Base-by-base conservation (phyloP, 2,329 filamentous ascomycete genomes). In the Penicillium psychrosexuale region DNA sequence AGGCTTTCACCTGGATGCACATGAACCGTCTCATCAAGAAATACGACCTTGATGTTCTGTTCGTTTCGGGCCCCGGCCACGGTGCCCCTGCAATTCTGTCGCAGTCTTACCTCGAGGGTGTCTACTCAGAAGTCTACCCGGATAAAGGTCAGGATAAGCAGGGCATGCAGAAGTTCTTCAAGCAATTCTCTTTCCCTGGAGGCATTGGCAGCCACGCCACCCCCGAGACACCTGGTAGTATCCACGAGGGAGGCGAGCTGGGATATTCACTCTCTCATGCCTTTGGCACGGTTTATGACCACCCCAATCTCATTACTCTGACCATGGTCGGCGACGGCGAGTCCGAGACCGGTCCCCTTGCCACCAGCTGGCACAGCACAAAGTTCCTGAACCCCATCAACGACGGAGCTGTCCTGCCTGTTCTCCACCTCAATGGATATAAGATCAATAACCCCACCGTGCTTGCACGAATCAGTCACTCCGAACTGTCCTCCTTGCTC, bases 21-120 rank as follows among this genome's bases (percentile, higher is more conserved):
- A 88, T 90, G 80, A 91, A 91, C 73, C 85, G 88, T 33, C 76
- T 91, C 56, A 90, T 91, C 78, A 90, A 88, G 72, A 91, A 91
- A 73, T 88, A 90, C 66, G 83, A 89, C 60, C 75, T 91, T 47
- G 81, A 92, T 66, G 80, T 83, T 30, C 80, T 90, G 62, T 91
- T 89, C 69, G 78, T 92, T 55, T 90, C 87, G 2, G 89, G 89
- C 6, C 89, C 89, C 0, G 89, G 89, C 38, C 89, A 92, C 63
- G 89, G 89, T 53, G 89, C 89, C 1, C 89, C 89, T 0, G 89
- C 86, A 7, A 82, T 91, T 11, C 80, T 92, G 36, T 88, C 88
- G 0, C 88, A 91, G 71, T 84, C 86, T 13, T 92, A 90, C 65
- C 81, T 92, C 13, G 89, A 92, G 67, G 88, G 89, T 31, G 84